Base-by-base conservation (phyloP, 805 yeast species). In the Yamadazyma insecticola region DNA sequence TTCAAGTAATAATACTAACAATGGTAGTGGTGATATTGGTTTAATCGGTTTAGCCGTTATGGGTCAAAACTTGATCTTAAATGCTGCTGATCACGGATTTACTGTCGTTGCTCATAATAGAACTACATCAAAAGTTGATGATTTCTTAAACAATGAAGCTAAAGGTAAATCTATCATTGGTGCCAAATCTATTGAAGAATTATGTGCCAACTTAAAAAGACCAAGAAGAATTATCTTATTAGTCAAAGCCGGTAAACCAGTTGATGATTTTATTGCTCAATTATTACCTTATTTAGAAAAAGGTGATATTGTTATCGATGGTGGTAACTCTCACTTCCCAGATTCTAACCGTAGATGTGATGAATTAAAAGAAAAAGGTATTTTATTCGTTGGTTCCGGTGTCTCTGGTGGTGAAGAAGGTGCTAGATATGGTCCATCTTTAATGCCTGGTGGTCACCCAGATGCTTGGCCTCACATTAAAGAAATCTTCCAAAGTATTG, bases 381-480 rank as follows among this genome's bases (percentile, higher is more conserved):
- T 89, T 57, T 70, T 77, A 46, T 92, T 87, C 50, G 97, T 90
- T 44, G 98, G 98, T 56, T 89, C 96, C 42, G 98, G 98, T 83
- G 97, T 92, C 45, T 90, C 97, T 50, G 98, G 98, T 69, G 98
- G 98, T 75, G 98, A 90, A 72, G 98, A 90, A 66, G 98, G 98
- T 76, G 98, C 98, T 53, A 86, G 98, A 71, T 77, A 84, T 67
- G 98, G 98, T 57, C 98, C 98, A 43, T 89, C 97, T 43, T 76
- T 90, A 66, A 90, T 90, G 98, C 98, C 98, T 52, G 98, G 98
- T 80, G 98, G 98, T 62, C 84, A 87, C 59, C 76, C 72, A 51
- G 96, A 85, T 55, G 98, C 98, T 45, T 90, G 98, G 98, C 97
- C 97, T 49, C 94, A 86, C 70, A 84, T 90, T 60, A 90, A 90